Conservation (phyloP, 2,329 filamentous ascomycete genomes). For the Bipolaris oryzae region DNA sequence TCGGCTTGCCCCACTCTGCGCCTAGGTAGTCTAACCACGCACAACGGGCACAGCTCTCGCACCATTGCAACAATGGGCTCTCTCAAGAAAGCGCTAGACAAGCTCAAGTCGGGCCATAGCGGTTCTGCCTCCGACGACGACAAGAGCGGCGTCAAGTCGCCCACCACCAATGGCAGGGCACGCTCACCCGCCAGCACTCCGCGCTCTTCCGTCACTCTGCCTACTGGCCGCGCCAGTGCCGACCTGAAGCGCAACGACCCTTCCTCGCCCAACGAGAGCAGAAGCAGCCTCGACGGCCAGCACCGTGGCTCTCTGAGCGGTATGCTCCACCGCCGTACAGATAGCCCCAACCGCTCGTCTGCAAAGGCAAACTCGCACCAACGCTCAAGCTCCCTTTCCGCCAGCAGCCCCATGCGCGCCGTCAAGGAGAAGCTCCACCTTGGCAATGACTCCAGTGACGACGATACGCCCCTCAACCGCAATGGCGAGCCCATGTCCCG, state of each 20-base stretch:
- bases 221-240: slow-evolving; percentile 37
- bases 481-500: slow-evolving; percentile 58
- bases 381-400: slow-evolving; percentile 34
- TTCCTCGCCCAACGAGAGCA: slow-evolving; percentile 38
- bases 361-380: slow-evolving; percentile 26
- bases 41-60: slow-evolving; percentile 33
- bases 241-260: slow-evolving; percentile 43
- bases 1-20: slow-evolving; percentile 36
- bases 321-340: slow-evolving; percentile 46
- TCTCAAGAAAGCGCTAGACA: slow-evolving; percentile 55
- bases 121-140: slow-evolving; percentile 46
- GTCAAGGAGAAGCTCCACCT: slow-evolving; percentile 51
- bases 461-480: slow-evolving; percentile 53
- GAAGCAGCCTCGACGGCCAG: slow-evolving; percentile 39
- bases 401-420: slow-evolving; percentile 48
- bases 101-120: slow-evolving; percentile 49
- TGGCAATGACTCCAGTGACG: slow-evolving; percentile 42
- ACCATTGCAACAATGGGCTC: slow-evolving; percentile 37
- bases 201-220: slow-evolving; percentile 36
- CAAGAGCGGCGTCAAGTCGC: slow-evolving; percentile 37
- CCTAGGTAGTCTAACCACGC: slow-evolving; percentile 35
- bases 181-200: slow-evolving; percentile 36
- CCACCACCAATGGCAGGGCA: slow-evolving; percentile 34
- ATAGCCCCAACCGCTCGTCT: slow-evolving; percentile 39
- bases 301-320: slow-evolving; percentile 37